These are phyloP conservation scores for Rubia peregrina DNA, from an alignment of 305 asterid species.

Conservation along the genomic window DNA sequence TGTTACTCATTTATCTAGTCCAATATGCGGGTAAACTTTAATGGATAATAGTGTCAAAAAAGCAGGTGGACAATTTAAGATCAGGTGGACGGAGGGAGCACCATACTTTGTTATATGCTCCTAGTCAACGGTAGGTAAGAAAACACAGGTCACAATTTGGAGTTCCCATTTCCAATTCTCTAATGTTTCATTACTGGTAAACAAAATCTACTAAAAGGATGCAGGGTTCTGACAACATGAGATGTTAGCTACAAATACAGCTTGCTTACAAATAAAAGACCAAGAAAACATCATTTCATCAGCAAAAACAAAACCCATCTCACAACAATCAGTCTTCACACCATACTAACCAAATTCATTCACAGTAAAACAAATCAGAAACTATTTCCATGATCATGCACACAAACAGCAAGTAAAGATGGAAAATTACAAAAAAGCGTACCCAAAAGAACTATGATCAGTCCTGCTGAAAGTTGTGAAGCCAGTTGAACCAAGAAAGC, in stretches of 20 bases:
- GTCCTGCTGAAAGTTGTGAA: not conserved
- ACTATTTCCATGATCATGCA: not conserved
- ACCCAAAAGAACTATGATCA: constrained; percentile 11
- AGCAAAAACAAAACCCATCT: not conserved
- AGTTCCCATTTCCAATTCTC: not conserved
- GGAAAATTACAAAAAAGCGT: not conserved
- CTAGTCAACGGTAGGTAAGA: constrained; percentile 7
- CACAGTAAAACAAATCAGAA: not conserved
- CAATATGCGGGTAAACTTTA: too few relatives aligned
- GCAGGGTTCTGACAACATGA: not conserved
- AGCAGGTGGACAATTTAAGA: too few relatives aligned
- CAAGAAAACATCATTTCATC: not conserved
- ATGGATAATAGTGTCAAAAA: too few relatives aligned
- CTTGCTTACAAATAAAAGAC: not conserved
- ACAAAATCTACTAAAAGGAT: not conserved
- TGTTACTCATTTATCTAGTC: too few relatives aligned
- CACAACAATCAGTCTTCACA: not conserved
- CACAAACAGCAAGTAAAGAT: not conserved
- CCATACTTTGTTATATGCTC: not conserved
- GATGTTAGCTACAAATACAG: not conserved
- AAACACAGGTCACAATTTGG: not conserved
- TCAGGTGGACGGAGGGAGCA: too few relatives aligned
- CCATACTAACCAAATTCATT: not conserved
- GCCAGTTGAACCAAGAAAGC: constrained; percentile 8
- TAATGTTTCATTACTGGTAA: not conserved